Evolutionary conservation across 202 grass and related monocot species (phyloP).

Genomic region (Schoenoplectus tabernaemontani): DNA sequence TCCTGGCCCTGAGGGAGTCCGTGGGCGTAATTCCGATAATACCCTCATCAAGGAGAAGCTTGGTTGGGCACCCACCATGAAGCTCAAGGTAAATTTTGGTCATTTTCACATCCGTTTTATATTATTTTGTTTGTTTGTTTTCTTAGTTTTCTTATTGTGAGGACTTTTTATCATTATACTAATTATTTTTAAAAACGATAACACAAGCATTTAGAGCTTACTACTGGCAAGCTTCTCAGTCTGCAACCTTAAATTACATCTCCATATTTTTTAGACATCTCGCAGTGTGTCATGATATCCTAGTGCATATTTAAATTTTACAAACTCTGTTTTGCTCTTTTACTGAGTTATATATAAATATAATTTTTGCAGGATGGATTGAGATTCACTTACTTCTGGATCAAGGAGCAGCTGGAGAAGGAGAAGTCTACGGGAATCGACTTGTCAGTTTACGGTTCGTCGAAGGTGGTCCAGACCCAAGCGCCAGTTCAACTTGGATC

Average conservation of each 20-base stretch:
- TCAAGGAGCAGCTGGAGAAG: conserved; percentile 82
- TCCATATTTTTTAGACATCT: too few relatives aligned
- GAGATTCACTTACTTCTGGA: conserved; percentile 82
- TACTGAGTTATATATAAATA: background rate
- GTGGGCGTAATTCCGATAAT: conserved; percentile 84
- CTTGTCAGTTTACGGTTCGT: conserved; percentile 54
- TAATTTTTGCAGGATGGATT: conserved; percentile 42
- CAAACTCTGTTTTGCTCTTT: background rate
- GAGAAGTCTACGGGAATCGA: conserved; percentile 41
- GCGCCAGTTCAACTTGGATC: conserved; percentile 85
- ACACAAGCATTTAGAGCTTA: background rate
- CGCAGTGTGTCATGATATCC: too few relatives aligned
- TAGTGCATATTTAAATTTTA: too few relatives aligned
- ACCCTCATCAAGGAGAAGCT: conserved; percentile 88
- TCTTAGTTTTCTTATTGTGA: too few relatives aligned
- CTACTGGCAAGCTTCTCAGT: background rate
- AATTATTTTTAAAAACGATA: background rate
- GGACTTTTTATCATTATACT: background rate
- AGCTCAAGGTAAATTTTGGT: conserved; percentile 44
- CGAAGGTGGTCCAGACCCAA: conserved; percentile 70
- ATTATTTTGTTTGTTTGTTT: too few relatives aligned
- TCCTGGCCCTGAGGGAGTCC: conserved; percentile 79
- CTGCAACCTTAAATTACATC: background rate
- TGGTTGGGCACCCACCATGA: conserved; percentile 86
- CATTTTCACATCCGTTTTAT: background rate